Evolutionary conservation across 345 rosid species (phyloP), one percentile per base, ranked within the genome.

Genomic region (Laguncularia racemosa): DNA sequence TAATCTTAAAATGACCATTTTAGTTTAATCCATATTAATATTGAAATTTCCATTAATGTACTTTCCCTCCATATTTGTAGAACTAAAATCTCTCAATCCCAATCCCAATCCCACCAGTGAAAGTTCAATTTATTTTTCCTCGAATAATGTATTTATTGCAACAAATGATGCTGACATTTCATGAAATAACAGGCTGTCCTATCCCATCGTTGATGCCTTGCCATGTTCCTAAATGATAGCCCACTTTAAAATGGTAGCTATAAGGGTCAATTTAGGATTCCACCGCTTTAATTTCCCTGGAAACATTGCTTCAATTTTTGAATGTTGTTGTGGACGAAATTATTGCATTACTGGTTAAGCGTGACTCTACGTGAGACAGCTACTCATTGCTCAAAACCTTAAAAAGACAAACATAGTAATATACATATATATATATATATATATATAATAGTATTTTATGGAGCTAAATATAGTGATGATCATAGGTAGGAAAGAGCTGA

Each of bases 331-430:
- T 52, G 23, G 62, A 50, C 21, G 61, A 63, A 52, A 18, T 19
- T 44, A 19, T 64, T 33, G 33, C 53, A 46, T 60, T 40, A 63
- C 53, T 58, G 57, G 67, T 51, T 57, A 56, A 52, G 65, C 74
- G 65, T 75, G 76, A 70, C 67, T 23, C 33, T 63, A 62, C 78
- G 57, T 72, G 63, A 63, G 52, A 48, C 63, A 53, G 43, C 66
- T 48, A 55, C 53, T 58, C 50, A 53, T 45, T 14, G 18, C 58
- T 13, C 50, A 6, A 2, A 46, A 21, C 14, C 16, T 44, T 10
- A 2, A 18, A 15, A 60, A 4, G 3, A 2, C 2, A 13, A 0
- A 38, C 18, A 28, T 19, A 14, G 14, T n/a, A n/a, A n/a, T n/a
- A n/a, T n/a, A n/a, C n/a, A n/a, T n/a, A n/a, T n/a, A 13, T 44